Evolutionary conservation across 495 filamentous ascomycete genomes (phyloP), one percentile per base, ranked within the genome.

Genomic region (Aspergillus mulundensis): DNA sequence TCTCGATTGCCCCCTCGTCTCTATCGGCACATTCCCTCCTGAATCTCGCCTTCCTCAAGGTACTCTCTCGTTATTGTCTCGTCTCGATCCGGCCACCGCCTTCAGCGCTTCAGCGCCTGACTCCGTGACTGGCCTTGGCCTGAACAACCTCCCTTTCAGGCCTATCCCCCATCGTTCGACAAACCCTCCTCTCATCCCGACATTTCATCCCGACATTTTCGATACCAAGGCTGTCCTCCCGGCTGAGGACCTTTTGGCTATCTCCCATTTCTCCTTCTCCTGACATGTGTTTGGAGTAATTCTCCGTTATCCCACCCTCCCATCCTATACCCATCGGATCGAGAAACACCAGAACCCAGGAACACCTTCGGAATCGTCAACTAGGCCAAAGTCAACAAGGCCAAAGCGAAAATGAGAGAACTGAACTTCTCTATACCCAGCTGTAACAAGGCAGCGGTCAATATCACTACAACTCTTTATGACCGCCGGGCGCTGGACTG

Each of bases 301-400:
- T 36, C 49, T 19, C 14, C 36, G 21, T 38, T 44, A 16, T 28
- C 36, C 24, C 41, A 1, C 21, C 21, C 38, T 14, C 15, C 43
- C 16, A 38, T 47, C 45, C 42, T 36, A 24, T 30, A 30, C 28
- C n/a, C n/a, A n/a, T n/a, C n/a, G n/a, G n/a, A n/a, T n/a, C n/a
- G n/a, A n/a, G n/a, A n/a, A n/a, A n/a, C n/a, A n/a, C n/a, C n/a
- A n/a, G n/a, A n/a, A n/a, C n/a, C n/a, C n/a, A n/a, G n/a, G n/a
- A n/a, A n/a, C n/a, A n/a, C n/a, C 72, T 98, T 97, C 76, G 97
- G 94, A 75, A 97, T 98, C 68, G n/a, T n/a, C n/a, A n/a, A n/a
- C n/a, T n/a, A n/a, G n/a, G 94, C 94, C 34, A 96, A 94, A 82
- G 91, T 95, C 81, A 98, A 98, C 78, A 98, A 97, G 85, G 94